These are phyloP conservation scores for Opeltia flavorubescens DNA, from an alignment of 495 filamentous ascomycete genomes.

Conservation along the genomic window DNA sequence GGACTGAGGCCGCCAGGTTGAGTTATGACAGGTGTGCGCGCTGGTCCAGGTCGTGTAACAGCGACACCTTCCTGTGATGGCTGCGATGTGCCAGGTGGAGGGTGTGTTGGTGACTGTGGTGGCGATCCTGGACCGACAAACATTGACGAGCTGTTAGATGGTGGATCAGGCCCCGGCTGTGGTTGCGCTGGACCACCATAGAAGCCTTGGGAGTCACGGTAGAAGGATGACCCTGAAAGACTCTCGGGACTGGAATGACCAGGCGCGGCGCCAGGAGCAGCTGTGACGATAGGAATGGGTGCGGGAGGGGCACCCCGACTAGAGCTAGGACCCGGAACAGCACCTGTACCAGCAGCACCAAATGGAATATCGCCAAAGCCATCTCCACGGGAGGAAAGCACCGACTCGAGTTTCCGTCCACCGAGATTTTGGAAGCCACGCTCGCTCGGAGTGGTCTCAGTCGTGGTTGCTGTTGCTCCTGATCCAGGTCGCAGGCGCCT, in stretches of 20 bases:
- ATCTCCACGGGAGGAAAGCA: conserved; percentile 54
- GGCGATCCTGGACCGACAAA: conserved; percentile 15
- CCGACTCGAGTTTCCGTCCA: conserved; percentile 58
- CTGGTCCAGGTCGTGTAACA: conserved; percentile 32
- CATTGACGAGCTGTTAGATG: conserved; percentile 10
- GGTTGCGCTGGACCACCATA: conserved; percentile 19
- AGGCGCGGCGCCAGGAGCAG: conserved; percentile 22
- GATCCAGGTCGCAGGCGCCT: conserved; percentile 21
- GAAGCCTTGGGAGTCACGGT: conserved; percentile 24
- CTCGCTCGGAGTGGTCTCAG: conserved; percentile 29
- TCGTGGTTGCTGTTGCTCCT: conserved; percentile 16
- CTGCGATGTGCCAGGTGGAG: conserved; percentile 17
- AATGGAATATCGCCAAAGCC: conserved; percentile 39
- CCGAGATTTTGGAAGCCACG: conserved; percentile 49
- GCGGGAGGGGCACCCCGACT: neutral
- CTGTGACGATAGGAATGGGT: neutral
- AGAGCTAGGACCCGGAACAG: neutral
- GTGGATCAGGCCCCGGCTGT: conserved; percentile 1
- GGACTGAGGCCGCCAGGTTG: conserved; percentile 22
- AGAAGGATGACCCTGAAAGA: conserved; percentile 27
- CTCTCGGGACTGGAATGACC: conserved; percentile 13
- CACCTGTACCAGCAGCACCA: conserved; percentile 5
- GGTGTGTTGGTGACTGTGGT: conserved; percentile 17
- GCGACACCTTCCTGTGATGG: conserved; percentile 24
- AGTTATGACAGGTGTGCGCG: conserved; percentile 33